Conservation (phyloP, 306 rosid genomes). For the Prunus kanzakura region DNA sequence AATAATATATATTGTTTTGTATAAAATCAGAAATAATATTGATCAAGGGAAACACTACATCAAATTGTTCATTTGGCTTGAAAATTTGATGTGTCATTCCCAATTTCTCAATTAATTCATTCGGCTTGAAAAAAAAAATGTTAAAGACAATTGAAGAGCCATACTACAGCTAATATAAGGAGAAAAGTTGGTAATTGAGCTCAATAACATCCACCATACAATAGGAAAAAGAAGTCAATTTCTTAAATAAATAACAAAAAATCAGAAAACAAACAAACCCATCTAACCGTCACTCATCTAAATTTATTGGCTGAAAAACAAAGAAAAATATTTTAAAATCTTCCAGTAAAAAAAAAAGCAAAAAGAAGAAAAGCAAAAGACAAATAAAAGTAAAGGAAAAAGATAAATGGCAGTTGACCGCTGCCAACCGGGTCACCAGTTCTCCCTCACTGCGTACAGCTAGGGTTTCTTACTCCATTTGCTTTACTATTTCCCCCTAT, state of each 20-base stretch:
- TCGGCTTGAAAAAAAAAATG: not conserved
- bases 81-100: not conserved
- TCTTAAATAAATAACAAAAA: not conserved
- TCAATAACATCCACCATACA: not conserved
- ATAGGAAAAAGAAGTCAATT: not conserved
- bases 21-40: too few relatives aligned
- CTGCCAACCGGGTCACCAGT: not conserved
- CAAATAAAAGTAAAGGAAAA: not conserved
- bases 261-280: not conserved
- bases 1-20: too few relatives aligned
- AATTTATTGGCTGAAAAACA: not conserved
- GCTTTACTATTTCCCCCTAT: not conserved
- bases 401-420: slow-evolving; percentile 26
- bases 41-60: too few relatives aligned
- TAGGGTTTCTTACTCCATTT: slow-evolving; percentile 32
- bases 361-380: slow-evolving; percentile 5
- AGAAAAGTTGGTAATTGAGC: too few relatives aligned
- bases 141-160: too few relatives aligned
- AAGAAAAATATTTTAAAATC: not conserved
- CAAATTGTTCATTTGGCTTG: not conserved
- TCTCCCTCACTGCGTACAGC: slow-evolving; percentile 25
- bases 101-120: not conserved
- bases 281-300: not conserved
- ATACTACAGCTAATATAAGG: too few relatives aligned
- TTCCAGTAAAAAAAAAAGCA: not conserved